Percentiles rank a stretch among this genome's conserved stretches.
Conservation (phyloP, 1,284 basidiomycete genomes). For the Trichosporon sp. region DNA sequence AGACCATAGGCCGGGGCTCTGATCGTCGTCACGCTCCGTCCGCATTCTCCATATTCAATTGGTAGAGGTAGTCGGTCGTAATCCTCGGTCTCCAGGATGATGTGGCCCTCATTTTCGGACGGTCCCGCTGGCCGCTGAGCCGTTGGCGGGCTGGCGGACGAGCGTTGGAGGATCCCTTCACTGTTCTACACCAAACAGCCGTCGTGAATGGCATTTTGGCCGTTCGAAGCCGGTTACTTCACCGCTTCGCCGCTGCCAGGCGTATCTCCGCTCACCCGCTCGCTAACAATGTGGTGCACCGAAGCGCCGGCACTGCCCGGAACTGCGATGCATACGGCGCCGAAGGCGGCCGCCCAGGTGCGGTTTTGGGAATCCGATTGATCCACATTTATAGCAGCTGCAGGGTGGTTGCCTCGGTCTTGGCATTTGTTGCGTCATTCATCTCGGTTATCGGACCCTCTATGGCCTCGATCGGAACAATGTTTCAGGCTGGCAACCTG, state of each 20-base stretch:
- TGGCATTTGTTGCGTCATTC: slow-evolving; percentile 3
- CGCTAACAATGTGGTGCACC: background rate
- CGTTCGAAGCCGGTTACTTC: too few species aligned
- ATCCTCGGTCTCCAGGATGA: background rate
- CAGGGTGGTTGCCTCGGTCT: background rate
- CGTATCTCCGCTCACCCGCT: background rate
- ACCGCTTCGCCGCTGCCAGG: too few species aligned
- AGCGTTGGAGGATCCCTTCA: background rate
- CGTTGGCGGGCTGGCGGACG: background rate
- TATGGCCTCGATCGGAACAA: slow-evolving; percentile 2
- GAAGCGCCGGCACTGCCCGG: background rate
- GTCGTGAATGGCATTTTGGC: too few species aligned
- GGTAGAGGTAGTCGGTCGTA: background rate
- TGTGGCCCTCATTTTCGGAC: background rate
- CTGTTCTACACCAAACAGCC: too few species aligned
- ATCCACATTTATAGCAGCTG: background rate
- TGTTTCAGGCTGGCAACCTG: background rate
- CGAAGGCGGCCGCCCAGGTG: background rate
- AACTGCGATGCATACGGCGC: background rate
- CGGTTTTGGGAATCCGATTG: background rate
- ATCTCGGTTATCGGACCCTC: slow-evolving; percentile 1
- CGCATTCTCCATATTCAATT: background rate
- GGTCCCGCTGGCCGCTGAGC: background rate
- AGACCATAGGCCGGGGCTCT: background rate
- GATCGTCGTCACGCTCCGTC: background rate